These are phyloP conservation scores for Xylaria sp. DNA, from an alignment of 2,329 filamentous ascomycete species.

Conservation along the genomic window DNA sequence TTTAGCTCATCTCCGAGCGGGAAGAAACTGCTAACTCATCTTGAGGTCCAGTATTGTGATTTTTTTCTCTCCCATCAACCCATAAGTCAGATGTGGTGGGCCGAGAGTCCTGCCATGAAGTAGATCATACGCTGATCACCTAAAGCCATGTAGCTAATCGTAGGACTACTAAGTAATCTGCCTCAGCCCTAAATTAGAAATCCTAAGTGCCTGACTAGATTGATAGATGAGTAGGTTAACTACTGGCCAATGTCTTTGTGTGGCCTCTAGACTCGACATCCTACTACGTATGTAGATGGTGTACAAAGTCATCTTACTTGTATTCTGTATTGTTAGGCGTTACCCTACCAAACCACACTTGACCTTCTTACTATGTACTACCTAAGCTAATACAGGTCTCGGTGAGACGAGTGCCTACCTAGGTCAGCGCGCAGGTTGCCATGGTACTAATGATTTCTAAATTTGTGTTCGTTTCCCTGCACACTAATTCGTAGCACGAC, in stretches of 20 bases:
- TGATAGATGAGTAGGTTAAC: not conserved
- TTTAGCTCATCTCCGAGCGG: no score
- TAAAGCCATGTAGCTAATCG: slow-evolving; percentile 19
- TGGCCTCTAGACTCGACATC: not conserved
- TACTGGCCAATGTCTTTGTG: not conserved
- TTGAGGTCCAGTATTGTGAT: not conserved
- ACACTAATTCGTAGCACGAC: slow-evolving; percentile 8
- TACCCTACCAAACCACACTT: not conserved
- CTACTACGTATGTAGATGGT: no score
- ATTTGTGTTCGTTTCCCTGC: not conserved
- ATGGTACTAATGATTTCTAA: not conserved
- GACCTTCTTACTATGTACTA: not conserved
- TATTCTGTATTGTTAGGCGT: not conserved
- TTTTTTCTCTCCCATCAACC: not conserved
- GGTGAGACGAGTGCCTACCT: slow-evolving; percentile 1
- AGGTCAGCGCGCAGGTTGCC: not conserved
- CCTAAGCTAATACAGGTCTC: not conserved
- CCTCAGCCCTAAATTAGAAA: slow-evolving; percentile 19
- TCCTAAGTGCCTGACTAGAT: not conserved
- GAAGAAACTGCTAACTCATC: not conserved
- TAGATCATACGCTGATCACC: slow-evolving; percentile 35
- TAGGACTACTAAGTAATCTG: not conserved
- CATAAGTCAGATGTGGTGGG: slow-evolving; percentile 1
- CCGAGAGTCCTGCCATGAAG: slow-evolving; percentile 3
- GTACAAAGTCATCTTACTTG: slow-evolving; percentile 2